phyloP scores from a whole-genome alignment of 2,329 filamentous ascomycete genomes.

The Oidium heveae region DNA sequence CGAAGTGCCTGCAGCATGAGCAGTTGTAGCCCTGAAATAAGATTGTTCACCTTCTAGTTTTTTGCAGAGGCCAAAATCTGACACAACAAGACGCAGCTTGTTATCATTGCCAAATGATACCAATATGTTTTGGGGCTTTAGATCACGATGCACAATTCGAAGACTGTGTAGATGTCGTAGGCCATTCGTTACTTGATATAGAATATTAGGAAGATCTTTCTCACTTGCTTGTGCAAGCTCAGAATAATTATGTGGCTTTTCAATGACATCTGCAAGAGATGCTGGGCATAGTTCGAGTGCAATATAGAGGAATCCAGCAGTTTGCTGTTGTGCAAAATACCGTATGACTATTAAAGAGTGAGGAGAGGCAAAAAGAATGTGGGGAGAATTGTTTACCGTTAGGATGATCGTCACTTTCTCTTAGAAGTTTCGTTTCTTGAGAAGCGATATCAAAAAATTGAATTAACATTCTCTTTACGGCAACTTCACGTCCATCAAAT shows the following conservation, averaged over 20 bases:
- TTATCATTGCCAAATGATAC: conserved; percentile 48
- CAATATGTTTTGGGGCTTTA: conserved; percentile 94
- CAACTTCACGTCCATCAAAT: conserved; percentile 79
- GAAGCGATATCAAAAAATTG: conserved; percentile 91
- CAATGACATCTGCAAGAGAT: conserved; percentile 74
- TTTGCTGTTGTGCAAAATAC: conserved; percentile 79
- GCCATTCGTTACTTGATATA: conserved; percentile 77
- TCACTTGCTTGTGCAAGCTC: conserved; percentile 49
- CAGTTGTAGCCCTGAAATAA: conserved; percentile 82
- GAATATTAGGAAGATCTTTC: conserved; percentile 49
- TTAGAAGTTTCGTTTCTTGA: conserved; percentile 70
- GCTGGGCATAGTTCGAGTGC: conserved; percentile 84
- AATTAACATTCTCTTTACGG: conserved; percentile 88
- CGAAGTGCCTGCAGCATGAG: conserved; percentile 75
- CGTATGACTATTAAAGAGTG: conserved; percentile 43
- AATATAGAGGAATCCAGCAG: conserved; percentile 82
- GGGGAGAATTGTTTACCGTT: conserved; percentile 29
- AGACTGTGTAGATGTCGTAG: conserved; percentile 73
- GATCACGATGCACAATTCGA: conserved; percentile 85
- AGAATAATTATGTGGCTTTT: conserved; percentile 41
- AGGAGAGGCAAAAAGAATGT: conserved; percentile 3
- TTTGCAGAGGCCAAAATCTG: conserved; percentile 93
- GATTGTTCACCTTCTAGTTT: conserved; percentile 87
- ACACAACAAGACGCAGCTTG: conserved; percentile 69
- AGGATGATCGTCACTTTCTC: conserved; percentile 84